Conservation (phyloP, 306 rosid species). For the Benincasa hispida region DNA sequence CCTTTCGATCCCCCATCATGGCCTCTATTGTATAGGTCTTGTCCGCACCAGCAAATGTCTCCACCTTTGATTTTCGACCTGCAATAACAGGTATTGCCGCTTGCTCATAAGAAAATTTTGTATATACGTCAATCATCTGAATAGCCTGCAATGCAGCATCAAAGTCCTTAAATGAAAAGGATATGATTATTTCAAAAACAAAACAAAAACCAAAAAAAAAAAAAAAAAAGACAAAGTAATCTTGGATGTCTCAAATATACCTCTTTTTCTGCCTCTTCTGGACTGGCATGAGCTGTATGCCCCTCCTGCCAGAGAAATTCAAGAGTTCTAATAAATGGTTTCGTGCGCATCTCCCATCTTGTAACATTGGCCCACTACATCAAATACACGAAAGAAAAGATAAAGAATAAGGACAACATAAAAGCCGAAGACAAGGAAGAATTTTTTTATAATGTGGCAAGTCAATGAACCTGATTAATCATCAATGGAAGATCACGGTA, state of each 20-base stretch:
- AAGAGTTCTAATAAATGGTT: slow-evolving; percentile 90
- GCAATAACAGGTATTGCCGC: slow-evolving; percentile 89
- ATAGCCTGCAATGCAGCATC: slow-evolving; percentile 62
- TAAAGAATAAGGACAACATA: neutral
- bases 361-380: slow-evolving; percentile 93
- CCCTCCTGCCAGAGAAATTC: slow-evolving; percentile 99
- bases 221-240: neutral
- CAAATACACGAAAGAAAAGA: slow-evolving; percentile 13
- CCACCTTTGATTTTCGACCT: slow-evolving; percentile 91
- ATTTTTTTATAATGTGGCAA: neutral
- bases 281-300: slow-evolving; percentile 88
- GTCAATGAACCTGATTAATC: slow-evolving; percentile 62
- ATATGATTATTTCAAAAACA: neutral
- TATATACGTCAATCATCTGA: slow-evolving; percentile 90
- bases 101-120: slow-evolving; percentile 81
- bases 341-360: slow-evolving; percentile 99
- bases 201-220: too few species aligned
- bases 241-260: slow-evolving; percentile 24
- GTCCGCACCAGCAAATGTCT: slow-evolving; percentile 93
- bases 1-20: slow-evolving; percentile 98
- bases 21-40: slow-evolving; percentile 94
- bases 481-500: slow-evolving; percentile 90
- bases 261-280: slow-evolving; percentile 92
- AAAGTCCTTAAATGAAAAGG: slow-evolving; percentile 9
- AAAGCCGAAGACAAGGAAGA: neutral